Conservation (phyloP, 1,139 yeast species). For the Casaregolazyma suthepensis region DNA sequence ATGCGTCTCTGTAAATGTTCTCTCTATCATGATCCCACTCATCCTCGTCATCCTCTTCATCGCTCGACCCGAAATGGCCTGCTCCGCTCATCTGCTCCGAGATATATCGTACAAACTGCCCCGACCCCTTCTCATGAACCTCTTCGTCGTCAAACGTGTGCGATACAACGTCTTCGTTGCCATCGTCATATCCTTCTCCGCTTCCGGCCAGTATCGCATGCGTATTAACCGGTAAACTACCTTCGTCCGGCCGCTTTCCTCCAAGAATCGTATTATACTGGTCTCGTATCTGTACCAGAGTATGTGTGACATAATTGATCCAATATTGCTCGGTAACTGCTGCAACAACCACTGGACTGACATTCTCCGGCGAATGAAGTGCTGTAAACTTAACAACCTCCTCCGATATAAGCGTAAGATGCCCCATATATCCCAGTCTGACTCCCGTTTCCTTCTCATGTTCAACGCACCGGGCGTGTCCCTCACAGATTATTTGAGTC, state of each 20-base stretch:
- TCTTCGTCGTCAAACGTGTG: conserved; percentile 17
- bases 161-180: conserved; percentile 22
- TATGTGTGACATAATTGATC: conserved; percentile 79
- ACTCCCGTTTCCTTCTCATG: conserved; percentile 56
- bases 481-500: conserved; percentile 72
- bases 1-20: conserved; percentile 10
- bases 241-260: conserved; percentile 56
- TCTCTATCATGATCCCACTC: conserved; percentile 23
- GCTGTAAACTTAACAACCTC: conserved; percentile 94
- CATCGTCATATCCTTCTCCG: conserved; percentile 29
- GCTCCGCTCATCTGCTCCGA: conserved; percentile 57
- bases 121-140: conserved; percentile 26
- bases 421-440: conserved; percentile 96
- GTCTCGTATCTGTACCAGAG: conserved; percentile 81
- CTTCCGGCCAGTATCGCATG: conserved; percentile 30
- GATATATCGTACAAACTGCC: conserved; percentile 71
- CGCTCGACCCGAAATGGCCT: conserved; percentile 31
- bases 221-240: conserved; percentile 35
- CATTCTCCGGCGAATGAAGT: conserved; percentile 54
- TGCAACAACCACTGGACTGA: conserved; percentile 54
- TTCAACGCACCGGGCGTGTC: conserved; percentile 69
- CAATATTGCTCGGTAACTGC: conserved; percentile 57
- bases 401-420: conserved; percentile 88
- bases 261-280: conserved; percentile 95
- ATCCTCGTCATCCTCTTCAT: conserved; percentile 41